Evolutionary conservation across 2,329 filamentous ascomycete species (phyloP).

Genomic region (Cladorrhinum sp.): DNA sequence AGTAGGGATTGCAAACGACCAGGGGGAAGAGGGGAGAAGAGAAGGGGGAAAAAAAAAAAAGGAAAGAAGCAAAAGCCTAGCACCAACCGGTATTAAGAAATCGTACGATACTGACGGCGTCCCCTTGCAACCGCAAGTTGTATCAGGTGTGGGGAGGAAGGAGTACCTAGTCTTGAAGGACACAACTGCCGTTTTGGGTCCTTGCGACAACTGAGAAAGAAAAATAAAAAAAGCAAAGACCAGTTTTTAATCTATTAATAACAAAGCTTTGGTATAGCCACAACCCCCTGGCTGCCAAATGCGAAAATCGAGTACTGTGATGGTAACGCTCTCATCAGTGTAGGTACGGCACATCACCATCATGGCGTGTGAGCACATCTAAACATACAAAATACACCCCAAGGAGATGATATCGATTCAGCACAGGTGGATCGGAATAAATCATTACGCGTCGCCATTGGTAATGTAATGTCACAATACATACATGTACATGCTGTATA

Average conservation of each 20-base stretch:
- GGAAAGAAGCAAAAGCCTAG: neutral
- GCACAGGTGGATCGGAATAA: too few relatives aligned
- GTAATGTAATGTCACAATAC: too few relatives aligned
- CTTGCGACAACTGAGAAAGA: neutral
- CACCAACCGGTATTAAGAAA: conserved; percentile 5
- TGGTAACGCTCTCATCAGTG: too few relatives aligned
- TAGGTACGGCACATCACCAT: too few relatives aligned
- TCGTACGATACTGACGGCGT: conserved; percentile 16
- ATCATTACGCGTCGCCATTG: too few relatives aligned
- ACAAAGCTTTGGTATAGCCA: neutral
- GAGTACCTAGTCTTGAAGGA: too few relatives aligned
- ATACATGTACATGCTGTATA: too few relatives aligned
- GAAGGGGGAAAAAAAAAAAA: neutral
- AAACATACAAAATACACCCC: too few relatives aligned
- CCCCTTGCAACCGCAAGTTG: neutral
- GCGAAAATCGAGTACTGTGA: too few relatives aligned
- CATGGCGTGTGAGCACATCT: too few relatives aligned
- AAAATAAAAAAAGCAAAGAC: neutral
- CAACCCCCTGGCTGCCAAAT: neutral
- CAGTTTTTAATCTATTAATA: conserved; percentile 1
- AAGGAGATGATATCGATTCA: too few relatives aligned
- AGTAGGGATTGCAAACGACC: neutral
- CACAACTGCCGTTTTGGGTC: neutral
- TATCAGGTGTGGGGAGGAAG: neutral
- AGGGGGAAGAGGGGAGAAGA: too few relatives aligned